Percentiles rank a stretch among this genome's conserved stretches.
Evolutionary conservation across 163 green algal species (phyloP).

Genomic region (Scenedesmus sp.): DNA sequence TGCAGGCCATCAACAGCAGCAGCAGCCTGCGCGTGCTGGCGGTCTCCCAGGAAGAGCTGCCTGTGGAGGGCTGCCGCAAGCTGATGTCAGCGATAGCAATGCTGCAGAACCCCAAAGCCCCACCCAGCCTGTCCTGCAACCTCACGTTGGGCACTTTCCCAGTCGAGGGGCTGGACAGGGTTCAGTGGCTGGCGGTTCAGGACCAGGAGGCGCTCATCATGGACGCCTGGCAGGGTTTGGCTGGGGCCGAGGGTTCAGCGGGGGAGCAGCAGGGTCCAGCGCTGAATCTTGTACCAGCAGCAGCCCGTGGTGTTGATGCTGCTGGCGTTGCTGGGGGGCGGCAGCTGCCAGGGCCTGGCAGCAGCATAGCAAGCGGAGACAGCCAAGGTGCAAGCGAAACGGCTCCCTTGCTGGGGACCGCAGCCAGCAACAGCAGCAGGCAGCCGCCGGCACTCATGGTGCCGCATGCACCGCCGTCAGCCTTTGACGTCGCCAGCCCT

Average conservation of each 20-base stretch:
- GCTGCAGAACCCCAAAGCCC: slow-evolving; percentile 26
- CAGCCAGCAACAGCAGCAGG: slow-evolving; percentile 20
- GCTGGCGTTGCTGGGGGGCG: not conserved
- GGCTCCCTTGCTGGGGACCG: not conserved
- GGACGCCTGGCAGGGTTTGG: slow-evolving; percentile 46
- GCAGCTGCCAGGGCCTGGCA: not conserved
- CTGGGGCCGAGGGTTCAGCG: not conserved
- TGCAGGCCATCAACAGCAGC: slow-evolving; percentile 46
- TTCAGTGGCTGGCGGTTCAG: slow-evolving; percentile 42
- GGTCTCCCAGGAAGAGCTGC: slow-evolving; percentile 26
- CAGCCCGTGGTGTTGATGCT: not conserved
- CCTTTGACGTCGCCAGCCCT: slow-evolving; percentile 32
- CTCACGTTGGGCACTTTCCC: slow-evolving; percentile 36
- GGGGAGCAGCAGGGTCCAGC: not conserved
- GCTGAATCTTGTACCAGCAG: not conserved
- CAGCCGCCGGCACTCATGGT: not conserved
- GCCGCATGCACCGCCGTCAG: not conserved
- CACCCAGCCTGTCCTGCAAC: slow-evolving; percentile 44
- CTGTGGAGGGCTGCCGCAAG: slow-evolving; percentile 11
- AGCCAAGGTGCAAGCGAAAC: not conserved
- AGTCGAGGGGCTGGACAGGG: slow-evolving; percentile 34
- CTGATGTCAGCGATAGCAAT: slow-evolving; percentile 12
- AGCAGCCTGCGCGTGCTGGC: slow-evolving; percentile 46
- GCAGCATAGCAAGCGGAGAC: not conserved
- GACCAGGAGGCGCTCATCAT: slow-evolving; percentile 44